A percentile compares a stretch with the other conserved stretches of the same genome.
phyloP scores from a whole-genome alignment of 129 eudicot genomes.

The Artemisia argyi region DNA sequence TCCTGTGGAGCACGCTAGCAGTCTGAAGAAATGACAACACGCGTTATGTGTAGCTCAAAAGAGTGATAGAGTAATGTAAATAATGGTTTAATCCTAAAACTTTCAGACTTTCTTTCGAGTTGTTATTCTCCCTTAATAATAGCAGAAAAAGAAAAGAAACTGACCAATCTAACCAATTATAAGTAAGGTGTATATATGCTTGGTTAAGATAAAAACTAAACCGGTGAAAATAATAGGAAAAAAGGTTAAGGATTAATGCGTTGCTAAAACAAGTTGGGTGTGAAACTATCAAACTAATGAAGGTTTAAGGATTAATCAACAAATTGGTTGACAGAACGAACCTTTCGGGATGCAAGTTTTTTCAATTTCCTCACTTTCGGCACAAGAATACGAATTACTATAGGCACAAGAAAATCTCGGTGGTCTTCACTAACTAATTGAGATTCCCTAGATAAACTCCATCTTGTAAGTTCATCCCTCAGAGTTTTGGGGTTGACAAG shows the following conservation, averaged over 20 bases:
- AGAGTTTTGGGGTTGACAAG: constrained; percentile 59
- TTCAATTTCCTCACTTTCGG: constrained; percentile 81
- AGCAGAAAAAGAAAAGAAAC: no score
- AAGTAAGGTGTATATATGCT: no score
- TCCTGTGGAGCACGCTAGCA: constrained; percentile 69
- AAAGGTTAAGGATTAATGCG: no score
- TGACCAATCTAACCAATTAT: no score
- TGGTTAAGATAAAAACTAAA: no score
- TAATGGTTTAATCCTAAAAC: no score
- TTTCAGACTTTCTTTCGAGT: no score
- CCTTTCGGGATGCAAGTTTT: constrained; percentile 84
- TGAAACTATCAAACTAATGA: no score
- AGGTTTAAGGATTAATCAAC: not conserved
- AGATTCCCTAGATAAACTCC: constrained; percentile 85
- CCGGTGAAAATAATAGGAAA: no score
- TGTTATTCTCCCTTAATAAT: no score
- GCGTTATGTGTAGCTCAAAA: constrained; percentile 13
- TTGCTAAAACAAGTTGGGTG: no score
- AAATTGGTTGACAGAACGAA: constrained; percentile 7
- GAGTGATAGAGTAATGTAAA: not conserved
- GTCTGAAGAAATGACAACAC: constrained; percentile 44
- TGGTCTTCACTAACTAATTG: constrained; percentile 52
- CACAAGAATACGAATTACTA: constrained; percentile 64
- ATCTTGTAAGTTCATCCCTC: constrained; percentile 85
- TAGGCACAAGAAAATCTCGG: constrained; percentile 63